phyloP scores from a whole-genome alignment of 176 grass and related monocot species.

The Areca catechu region DNA sequence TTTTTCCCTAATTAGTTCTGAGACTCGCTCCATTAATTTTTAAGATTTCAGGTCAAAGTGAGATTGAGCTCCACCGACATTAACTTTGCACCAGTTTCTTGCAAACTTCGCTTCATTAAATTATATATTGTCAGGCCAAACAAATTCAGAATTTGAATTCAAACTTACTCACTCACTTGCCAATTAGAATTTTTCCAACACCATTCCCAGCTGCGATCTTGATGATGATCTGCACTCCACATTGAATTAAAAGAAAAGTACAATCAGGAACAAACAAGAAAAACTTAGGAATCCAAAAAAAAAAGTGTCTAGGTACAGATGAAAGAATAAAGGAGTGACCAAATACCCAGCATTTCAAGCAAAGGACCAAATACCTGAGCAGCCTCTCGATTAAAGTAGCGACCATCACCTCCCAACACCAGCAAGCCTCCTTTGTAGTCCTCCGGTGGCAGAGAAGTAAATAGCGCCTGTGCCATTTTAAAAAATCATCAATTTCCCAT shows the following conservation, averaged over 20 bases:
- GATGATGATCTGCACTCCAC: slow-evolving; percentile 51
- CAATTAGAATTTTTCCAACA: slow-evolving; percentile 70
- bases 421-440: slow-evolving; percentile 71
- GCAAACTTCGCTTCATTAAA: neutral
- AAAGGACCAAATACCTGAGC: slow-evolving; percentile 35
- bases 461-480: slow-evolving; percentile 49
- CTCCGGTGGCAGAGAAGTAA: slow-evolving; percentile 66
- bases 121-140: neutral
- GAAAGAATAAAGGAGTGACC: neutral
- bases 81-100: too few relatives aligned
- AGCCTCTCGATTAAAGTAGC: slow-evolving; percentile 77
- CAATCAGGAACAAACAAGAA: slow-evolving; percentile 13
- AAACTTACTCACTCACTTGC: slow-evolving; percentile 32
- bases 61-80: too few relatives aligned
- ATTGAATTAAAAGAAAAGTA: neutral
- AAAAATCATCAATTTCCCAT: slow-evolving; percentile 6
- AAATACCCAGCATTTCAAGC: neutral
- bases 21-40: too few relatives aligned
- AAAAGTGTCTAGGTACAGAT: neutral
- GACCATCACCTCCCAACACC: slow-evolving; percentile 78
- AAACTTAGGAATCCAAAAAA: neutral
- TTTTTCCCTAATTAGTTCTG: too few relatives aligned
- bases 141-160: neutral
- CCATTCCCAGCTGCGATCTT: slow-evolving; percentile 90
- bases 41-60: too few relatives aligned